Evolutionary conservation across 306 rosid species (phyloP).

Genomic region (Quercus mongolica): DNA sequence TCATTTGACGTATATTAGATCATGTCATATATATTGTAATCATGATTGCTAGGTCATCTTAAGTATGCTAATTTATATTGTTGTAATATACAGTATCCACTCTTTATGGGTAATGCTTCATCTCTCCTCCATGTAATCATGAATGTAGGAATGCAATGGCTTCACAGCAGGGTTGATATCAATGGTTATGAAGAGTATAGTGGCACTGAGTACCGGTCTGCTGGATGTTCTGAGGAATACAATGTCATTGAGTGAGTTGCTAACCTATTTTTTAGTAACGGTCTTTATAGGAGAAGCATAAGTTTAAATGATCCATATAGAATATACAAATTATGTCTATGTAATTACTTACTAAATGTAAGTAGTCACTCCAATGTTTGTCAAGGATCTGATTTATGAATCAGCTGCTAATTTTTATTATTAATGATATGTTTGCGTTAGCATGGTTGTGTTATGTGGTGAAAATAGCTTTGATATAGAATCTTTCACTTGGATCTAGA

Average conservation of each 20-base stretch:
- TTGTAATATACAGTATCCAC: slow-evolving; percentile 2
- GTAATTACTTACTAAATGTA: not conserved
- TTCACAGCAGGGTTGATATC: slow-evolving; percentile 77
- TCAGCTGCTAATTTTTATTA: not conserved
- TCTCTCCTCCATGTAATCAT: not conserved
- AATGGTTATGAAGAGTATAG: slow-evolving; percentile 92
- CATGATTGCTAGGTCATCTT: not conserved
- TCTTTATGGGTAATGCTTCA: slow-evolving; percentile 9
- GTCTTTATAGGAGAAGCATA: slow-evolving; percentile 1
- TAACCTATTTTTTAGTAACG: not conserved
- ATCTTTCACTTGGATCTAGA: not conserved
- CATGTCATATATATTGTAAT: not conserved
- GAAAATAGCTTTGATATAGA: not conserved
- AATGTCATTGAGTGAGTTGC: slow-evolving; percentile 59
- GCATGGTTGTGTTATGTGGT: not conserved
- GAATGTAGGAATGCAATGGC: slow-evolving; percentile 79
- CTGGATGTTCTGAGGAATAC: slow-evolving; percentile 94
- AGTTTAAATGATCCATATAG: slow-evolving; percentile 2
- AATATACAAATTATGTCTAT: slow-evolving; percentile 1
- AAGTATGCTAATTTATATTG: slow-evolving; percentile 4
- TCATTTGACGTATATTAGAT: not conserved
- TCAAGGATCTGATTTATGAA: not conserved
- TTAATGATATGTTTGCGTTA: not conserved
- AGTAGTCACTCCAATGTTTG: not conserved
- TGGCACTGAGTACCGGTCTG: slow-evolving; percentile 83